Evolutionary conservation across 148 eudicot species (phyloP), one percentile per base, ranked within the genome.

Genomic region (Chenopodium berlandieri): DNA sequence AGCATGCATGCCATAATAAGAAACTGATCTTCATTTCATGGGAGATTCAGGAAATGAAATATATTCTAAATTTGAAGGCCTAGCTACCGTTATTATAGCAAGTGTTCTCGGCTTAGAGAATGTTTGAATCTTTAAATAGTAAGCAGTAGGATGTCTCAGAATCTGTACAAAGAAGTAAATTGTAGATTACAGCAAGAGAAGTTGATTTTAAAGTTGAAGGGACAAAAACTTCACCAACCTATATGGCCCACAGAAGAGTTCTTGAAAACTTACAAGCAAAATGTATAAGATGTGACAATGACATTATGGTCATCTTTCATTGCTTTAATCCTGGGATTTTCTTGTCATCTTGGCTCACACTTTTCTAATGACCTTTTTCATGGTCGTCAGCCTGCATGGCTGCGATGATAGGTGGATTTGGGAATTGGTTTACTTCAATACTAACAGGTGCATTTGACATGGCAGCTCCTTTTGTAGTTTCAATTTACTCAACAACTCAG

Each of bases 201-300:
- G 63, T 40, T 79, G 68, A 48, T n/a, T 73, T 84, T 25, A 40
- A 75, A 75, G 79, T 40, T 46, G 66, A 74, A 84, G 78, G 60
- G 66, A 81, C 75, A 66, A 30, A 80, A 34, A 73, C 25, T 72
- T 72, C 50, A 77, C 60, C 78, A 56, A 78, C 54, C 73, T 23
- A 12, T 19, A 52, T 54, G 66, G 79, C 80, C 25, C 44, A 64
- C 40, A 48, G 56, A 69, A 52, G 58, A 79, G 66, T 79, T 58
- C 25, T 40, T 73, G 75, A 65, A 81, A 77, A 67, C 84, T 78
- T 85, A 23, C 65, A 85, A 84, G 81, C 79, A 81, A 81, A 80
- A 77, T 50, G 12, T 73, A 52, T 44, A 48, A 31, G 63, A 75
- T 66, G 48, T 58, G 56, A 71, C 80, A 78, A 6, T 34, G 67